phyloP scores from a whole-genome alignment of 139 green algal genomes.

The Coccomyxa sp. region DNA sequence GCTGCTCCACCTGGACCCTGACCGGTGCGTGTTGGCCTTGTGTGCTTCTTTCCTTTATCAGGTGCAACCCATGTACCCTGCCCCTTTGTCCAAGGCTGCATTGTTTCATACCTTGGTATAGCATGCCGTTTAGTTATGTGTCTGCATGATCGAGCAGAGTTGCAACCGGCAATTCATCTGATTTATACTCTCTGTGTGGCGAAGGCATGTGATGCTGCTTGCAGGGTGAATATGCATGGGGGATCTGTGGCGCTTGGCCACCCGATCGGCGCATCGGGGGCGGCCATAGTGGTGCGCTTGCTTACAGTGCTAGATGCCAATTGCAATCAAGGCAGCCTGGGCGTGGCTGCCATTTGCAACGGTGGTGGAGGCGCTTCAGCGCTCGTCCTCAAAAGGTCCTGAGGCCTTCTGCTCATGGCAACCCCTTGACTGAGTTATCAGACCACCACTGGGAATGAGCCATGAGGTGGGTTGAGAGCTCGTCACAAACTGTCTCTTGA shows the following conservation, averaged over 20 bases:
- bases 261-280: slow-evolving; percentile 79
- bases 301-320: slow-evolving; percentile 64
- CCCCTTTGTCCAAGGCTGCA: too few species aligned
- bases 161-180: too few species aligned
- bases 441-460: too few species aligned
- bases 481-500: too few species aligned
- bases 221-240: slow-evolving; percentile 80
- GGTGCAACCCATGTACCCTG: too few species aligned
- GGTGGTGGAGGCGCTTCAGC: slow-evolving; percentile 81
- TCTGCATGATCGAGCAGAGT: background rate
- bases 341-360: slow-evolving; percentile 86
- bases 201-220: background rate
- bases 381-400: slow-evolving; percentile 60
- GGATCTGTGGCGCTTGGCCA: slow-evolving; percentile 85
- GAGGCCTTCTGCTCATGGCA: too few species aligned
- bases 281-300: slow-evolving; percentile 78
- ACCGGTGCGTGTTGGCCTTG: slow-evolving; percentile 5
- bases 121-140: background rate
- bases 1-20: slow-evolving; percentile 44
- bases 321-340: slow-evolving; percentile 44
- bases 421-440: too few species aligned
- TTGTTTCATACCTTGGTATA: too few species aligned
- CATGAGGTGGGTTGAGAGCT: too few species aligned
- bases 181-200: background rate
- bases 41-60: background rate